Percentiles rank a stretch among this genome's conserved stretches.
These are phyloP conservation scores for Elsinoe australis DNA, from an alignment of 2,329 filamentous ascomycete species.

Conservation along the genomic window DNA sequence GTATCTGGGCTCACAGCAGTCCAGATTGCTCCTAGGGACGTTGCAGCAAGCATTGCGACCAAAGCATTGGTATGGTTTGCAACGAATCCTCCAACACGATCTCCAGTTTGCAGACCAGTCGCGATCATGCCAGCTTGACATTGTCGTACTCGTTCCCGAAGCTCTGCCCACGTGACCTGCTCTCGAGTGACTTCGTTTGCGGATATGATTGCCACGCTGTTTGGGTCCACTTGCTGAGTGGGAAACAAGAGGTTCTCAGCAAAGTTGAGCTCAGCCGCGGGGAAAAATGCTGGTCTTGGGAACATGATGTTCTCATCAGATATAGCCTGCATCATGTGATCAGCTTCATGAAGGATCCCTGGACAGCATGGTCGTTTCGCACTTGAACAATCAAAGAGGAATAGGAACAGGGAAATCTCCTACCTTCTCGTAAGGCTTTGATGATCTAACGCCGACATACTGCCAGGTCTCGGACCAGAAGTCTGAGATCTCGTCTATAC, in stretches of 20 bases:
- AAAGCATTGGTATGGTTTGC: constrained; percentile 85
- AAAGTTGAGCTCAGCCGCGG: constrained; percentile 75
- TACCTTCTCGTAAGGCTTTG: constrained; percentile 55
- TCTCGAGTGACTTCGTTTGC: constrained; percentile 66
- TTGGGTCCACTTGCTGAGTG: constrained; percentile 48
- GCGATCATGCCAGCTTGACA: constrained; percentile 65
- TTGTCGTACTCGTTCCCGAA: constrained; percentile 67
- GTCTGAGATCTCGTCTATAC: constrained; percentile 60
- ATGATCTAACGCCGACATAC: constrained; percentile 67
- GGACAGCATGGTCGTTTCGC: background rate
- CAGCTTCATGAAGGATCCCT: constrained; percentile 19
- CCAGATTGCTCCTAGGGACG: constrained; percentile 81
- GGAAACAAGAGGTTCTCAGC: constrained; percentile 92
- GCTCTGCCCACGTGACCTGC: constrained; percentile 65
- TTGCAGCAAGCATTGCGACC: constrained; percentile 77
- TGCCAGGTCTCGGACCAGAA: constrained; percentile 88
- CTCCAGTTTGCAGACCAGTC: constrained; percentile 54
- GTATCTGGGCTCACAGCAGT: constrained; percentile 89
- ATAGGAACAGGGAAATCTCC: constrained; percentile 22
- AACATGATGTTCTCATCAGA: constrained; percentile 64
- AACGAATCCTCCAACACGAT: constrained; percentile 64
- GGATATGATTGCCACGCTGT: constrained; percentile 65
- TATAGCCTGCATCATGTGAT: constrained; percentile 54
- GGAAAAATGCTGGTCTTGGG: constrained; percentile 79
- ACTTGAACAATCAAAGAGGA: background rate